phyloP scores from a whole-genome alignment of 75 land plant genomes.

The Isoetes taiwanensis region DNA sequence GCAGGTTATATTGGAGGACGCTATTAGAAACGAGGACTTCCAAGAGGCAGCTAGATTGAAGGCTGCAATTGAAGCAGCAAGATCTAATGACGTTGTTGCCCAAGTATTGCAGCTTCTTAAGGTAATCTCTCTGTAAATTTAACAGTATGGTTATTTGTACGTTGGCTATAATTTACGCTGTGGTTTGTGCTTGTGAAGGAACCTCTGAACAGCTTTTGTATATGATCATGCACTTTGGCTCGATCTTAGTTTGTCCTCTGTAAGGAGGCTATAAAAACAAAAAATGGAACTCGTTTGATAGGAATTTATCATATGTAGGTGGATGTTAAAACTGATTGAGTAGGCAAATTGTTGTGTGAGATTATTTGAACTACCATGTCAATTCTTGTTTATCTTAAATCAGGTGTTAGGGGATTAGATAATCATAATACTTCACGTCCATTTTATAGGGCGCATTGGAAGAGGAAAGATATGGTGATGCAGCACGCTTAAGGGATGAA shows the following conservation, averaged over 20 bases:
- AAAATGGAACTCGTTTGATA: no score
- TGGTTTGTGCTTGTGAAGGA: not conserved
- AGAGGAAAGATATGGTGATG: constrained; percentile 26
- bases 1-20: constrained; percentile 80
- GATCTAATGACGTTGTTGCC: constrained; percentile 47
- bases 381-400: not conserved
- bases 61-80: constrained; percentile 40
- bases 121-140: constrained; percentile 24
- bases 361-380: not conserved
- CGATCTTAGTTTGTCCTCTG: no score
- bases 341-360: not conserved
- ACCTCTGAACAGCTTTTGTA: no score
- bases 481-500: constrained; percentile 19
- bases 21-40: constrained; percentile 66
- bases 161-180: not conserved
- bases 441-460: constrained; percentile 16
- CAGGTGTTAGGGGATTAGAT: not conserved
- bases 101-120: constrained; percentile 54
- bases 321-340: not conserved
- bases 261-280: no score
- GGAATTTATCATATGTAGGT: not conserved
- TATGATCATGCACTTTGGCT: no score
- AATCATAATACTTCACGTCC: no score
- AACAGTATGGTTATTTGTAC: not conserved
- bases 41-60: constrained; percentile 71